phyloP scores from a whole-genome alignment of 2,329 filamentous ascomycete species.

The Paecilomyces dactylethromorphus region DNA sequence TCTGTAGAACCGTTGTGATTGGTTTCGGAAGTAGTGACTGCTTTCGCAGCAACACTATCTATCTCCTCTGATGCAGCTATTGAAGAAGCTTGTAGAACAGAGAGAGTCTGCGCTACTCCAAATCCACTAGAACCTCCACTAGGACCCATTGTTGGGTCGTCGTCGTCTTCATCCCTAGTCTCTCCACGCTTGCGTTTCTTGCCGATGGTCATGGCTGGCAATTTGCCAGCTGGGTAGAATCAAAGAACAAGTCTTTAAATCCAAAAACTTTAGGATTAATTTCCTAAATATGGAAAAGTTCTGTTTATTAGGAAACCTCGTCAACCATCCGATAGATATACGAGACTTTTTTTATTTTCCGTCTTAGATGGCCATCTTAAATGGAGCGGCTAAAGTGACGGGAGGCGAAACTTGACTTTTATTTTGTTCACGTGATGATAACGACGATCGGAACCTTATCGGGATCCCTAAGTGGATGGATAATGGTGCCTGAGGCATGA shows the following conservation, averaged over 20 bases:
- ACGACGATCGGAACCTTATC: not conserved
- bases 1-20: not conserved
- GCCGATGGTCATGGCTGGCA: conserved; percentile 14
- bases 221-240: not conserved
- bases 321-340: not conserved
- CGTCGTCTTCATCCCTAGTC: conserved; percentile 16
- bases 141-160: conserved; percentile 12
- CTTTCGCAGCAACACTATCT: conserved; percentile 2
- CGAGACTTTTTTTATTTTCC: not conserved
- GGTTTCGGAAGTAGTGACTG: not conserved
- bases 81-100: conserved; percentile 18
- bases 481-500: too few species aligned
- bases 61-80: conserved; percentile 7
- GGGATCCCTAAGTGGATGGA: too few species aligned
- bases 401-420: not conserved
- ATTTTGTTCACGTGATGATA: not conserved
- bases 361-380: not conserved
- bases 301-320: not conserved
- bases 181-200: conserved; percentile 28
- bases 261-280: not conserved
- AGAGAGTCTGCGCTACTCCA: conserved; percentile 26
- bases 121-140: conserved; percentile 12
- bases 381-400: not conserved
- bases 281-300: not conserved
- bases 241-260: not conserved